Percentiles rank a stretch among this genome's conserved stretches.
These are phyloP conservation scores for Ustilago trichophora DNA, from an alignment of 1,284 basidiomycete genomes.

Conservation along the genomic window DNA sequence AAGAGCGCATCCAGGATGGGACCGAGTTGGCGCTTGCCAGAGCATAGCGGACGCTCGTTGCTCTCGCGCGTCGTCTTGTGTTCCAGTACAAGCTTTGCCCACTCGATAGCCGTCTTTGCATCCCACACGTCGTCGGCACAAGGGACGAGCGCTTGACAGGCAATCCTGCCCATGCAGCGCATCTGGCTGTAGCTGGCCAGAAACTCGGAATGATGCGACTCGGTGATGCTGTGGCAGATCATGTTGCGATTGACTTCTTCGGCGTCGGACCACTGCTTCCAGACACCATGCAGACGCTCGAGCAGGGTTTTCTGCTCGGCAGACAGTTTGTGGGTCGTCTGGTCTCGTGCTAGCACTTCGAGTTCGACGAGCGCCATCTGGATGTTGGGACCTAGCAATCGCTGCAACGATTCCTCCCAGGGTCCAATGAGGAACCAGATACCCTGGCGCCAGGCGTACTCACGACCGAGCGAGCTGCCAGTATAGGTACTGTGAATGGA, in stretches of 20 bases:
- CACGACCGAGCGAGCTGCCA: constrained; percentile 31
- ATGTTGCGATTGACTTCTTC: constrained; percentile 44
- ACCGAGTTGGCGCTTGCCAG: constrained; percentile 36
- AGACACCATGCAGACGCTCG: constrained; percentile 30
- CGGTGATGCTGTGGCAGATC: constrained; percentile 38
- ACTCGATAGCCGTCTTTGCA: constrained; percentile 39
- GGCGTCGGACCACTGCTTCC: constrained; percentile 47
- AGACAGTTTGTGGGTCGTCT: constrained; percentile 26
- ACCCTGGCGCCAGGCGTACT: constrained; percentile 30
- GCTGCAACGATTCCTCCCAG: constrained; percentile 43
- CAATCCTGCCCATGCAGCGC: constrained; percentile 26
- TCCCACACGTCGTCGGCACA: constrained; percentile 43
- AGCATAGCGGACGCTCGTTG: constrained; percentile 7
- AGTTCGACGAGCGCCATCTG: constrained; percentile 43
- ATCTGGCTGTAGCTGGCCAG: constrained; percentile 26
- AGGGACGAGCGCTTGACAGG: constrained; percentile 37
- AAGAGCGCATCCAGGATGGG: constrained; percentile 33
- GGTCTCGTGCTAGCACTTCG: constrained; percentile 31
- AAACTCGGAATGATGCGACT: constrained; percentile 45
- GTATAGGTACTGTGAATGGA: constrained; percentile 40
- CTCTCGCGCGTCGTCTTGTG: constrained; percentile 30
- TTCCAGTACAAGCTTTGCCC: constrained; percentile 37
- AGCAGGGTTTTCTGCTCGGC: constrained; percentile 25
- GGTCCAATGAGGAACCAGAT: constrained; percentile 38
- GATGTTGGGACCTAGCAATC: constrained; percentile 27